phyloP scores from a whole-genome alignment of 805 yeast genomes.

The Zygosaccharomyces siamensis region DNA sequence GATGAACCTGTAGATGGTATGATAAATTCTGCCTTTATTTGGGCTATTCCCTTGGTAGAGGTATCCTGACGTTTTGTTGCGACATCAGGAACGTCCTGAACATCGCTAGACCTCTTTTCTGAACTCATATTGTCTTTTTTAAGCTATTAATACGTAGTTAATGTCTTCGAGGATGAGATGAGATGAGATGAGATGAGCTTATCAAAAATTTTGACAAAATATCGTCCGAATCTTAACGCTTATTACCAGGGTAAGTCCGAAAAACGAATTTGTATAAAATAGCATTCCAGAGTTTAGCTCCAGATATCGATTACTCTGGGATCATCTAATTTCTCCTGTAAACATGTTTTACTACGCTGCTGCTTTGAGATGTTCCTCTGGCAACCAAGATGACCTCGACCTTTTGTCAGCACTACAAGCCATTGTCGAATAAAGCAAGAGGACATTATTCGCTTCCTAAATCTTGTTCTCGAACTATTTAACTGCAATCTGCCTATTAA shows the following conservation, averaged over 20 bases:
- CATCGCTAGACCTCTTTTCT: conserved; percentile 26
- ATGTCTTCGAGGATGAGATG: conserved; percentile 1
- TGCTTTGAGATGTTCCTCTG: too few species aligned
- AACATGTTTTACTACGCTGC: too few species aligned
- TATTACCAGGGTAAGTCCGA: background rate
- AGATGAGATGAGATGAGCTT: conserved; percentile 1
- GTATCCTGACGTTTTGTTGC: conserved; percentile 23
- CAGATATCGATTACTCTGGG: background rate
- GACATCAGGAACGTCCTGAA: conserved; percentile 3
- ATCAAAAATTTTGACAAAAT: conserved; percentile 1
- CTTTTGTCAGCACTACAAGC: too few species aligned
- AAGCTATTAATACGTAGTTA: background rate
- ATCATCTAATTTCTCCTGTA: too few species aligned
- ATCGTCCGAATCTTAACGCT: background rate
- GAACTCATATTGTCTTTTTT: conserved; percentile 13
- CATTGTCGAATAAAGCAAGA: too few species aligned
- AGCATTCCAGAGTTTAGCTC: background rate
- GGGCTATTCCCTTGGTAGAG: conserved; percentile 60
- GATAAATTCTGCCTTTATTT: conserved; percentile 67
- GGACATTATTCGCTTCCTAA: too few species aligned
- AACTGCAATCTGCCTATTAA: too few species aligned
- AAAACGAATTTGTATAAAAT: background rate
- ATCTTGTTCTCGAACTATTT: too few species aligned
- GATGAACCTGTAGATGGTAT: conserved; percentile 32
- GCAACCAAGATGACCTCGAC: too few species aligned